Evolutionary conservation across 192 early-diverging fungal genomes (phyloP), one percentile per base, ranked within the genome.

Genomic region (Backusella parvicylindrica): DNA sequence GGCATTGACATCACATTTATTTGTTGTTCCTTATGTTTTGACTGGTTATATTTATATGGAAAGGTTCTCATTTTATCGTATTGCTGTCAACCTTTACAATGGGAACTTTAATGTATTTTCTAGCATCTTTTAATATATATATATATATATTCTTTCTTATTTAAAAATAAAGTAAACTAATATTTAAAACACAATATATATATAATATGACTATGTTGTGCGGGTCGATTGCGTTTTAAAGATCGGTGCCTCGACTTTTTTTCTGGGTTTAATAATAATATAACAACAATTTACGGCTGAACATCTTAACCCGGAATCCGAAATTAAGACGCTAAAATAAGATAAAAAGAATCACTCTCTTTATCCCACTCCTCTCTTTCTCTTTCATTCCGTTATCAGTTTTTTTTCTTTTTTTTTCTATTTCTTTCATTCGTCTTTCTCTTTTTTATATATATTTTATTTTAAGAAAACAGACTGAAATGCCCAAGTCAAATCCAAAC

Each of bases 11-110:
- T 63, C 71, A 2, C 71, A 73, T 40, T 40, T 73, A 21, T 73
- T 73, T 40, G 71, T 73, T 9, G 71, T 73, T 13, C 71, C 71
- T 64, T 73, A 73, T 64, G 36, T 73, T 37, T 40, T 73, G 28
- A 60, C 70, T 13, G 70, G 70, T 6, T 71, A 71, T 21, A 21
- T 71, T 2, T 53, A 71, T 50, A 71, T 73, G 71, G 71, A 73
- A 6, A 73, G 43, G 28, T 37, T 73, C 37, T 70, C 69, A 11
- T 47, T 70, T 49, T 70, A 70, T 11, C 38, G 69, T 28, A 28
- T 64, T 63, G 53, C 56, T 41, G 13, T 73, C 18, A 23, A 64
- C 21, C 71, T 64, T 30, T 73, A 73, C 30, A 32, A 36, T 21
- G 56, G 43, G 26, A 64, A 36, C 15, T 12, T 3, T 3, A 37